phyloP scores from a whole-genome alignment of 768 basidiomycete species.

The Mycena rosella region DNA sequence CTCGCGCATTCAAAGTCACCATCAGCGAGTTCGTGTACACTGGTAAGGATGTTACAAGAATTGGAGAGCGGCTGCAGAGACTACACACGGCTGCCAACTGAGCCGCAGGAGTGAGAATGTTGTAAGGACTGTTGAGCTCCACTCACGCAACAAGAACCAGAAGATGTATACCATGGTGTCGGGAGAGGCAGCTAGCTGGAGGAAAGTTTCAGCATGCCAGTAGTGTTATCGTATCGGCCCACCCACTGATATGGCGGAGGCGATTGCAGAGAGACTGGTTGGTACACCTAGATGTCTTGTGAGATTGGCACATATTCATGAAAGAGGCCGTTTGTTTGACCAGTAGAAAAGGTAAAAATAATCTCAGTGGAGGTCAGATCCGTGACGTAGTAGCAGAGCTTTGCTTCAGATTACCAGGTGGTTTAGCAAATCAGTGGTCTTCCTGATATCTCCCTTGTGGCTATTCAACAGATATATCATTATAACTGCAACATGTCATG shows the following conservation, averaged over 20 bases:
- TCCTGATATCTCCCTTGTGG: conserved; percentile 5
- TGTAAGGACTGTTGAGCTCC: no score
- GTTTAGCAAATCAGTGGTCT: conserved; percentile 20
- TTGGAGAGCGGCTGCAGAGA: no score
- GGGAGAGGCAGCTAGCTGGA: not conserved
- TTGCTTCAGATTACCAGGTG: conserved; percentile 16
- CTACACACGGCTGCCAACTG: no score
- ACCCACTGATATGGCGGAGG: not conserved
- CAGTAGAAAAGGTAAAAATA: conserved; percentile 11
- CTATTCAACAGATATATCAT: not conserved
- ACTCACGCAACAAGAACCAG: no score
- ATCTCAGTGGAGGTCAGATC: not conserved
- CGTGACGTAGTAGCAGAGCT: not conserved
- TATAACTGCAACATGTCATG: not conserved
- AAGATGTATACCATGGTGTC: not conserved
- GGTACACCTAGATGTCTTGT: not conserved
- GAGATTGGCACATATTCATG: not conserved
- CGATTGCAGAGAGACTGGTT: not conserved
- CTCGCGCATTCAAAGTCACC: no score
- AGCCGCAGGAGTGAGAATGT: no score
- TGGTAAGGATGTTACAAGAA: no score
- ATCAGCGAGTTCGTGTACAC: no score
- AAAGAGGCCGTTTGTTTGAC: not conserved
- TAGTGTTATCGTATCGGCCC: not conserved
- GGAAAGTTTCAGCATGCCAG: not conserved